Conservation (phyloP, 2,329 filamentous ascomycete genomes). For the Beauveria sp. region DNA sequence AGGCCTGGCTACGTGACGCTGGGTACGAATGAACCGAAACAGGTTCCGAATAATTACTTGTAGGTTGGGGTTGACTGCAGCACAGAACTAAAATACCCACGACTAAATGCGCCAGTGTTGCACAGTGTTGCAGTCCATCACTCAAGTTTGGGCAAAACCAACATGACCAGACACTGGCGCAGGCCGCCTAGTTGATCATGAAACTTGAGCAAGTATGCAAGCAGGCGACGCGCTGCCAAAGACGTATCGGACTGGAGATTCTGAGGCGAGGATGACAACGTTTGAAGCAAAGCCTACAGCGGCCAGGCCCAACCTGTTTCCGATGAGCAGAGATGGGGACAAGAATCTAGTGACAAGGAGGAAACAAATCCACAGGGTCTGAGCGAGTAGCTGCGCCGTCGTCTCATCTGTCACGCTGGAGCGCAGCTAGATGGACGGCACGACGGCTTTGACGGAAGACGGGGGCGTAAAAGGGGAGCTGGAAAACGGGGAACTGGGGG, state of each 20-base stretch:
- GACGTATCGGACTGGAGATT: not conserved
- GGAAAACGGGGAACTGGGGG: not conserved
- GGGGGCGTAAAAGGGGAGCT: not conserved
- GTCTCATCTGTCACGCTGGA: not conserved
- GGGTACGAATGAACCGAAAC: too few relatives aligned
- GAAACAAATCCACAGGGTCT: not conserved
- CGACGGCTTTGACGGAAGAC: not conserved
- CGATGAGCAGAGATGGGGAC: not conserved
- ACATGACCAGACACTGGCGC: too few relatives aligned
- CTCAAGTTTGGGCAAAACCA: too few relatives aligned
- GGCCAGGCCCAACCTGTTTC: not conserved
- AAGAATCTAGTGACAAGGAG: not conserved
- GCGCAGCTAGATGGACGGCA: not conserved
- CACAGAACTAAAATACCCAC: too few relatives aligned
- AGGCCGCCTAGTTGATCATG: not conserved
- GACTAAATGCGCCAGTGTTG: too few relatives aligned
- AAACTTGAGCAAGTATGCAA: not conserved
- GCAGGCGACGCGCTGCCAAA: not conserved
- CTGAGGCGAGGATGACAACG: not conserved
- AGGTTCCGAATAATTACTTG: too few relatives aligned
- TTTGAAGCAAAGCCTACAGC: not conserved
- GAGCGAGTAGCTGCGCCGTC: not conserved
- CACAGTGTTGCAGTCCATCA: too few relatives aligned
- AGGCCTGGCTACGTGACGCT: not conserved
- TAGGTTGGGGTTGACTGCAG: too few relatives aligned